Evolutionary conservation across 148 eudicot species (phyloP).

Genomic region (Polygonum aviculare): DNA sequence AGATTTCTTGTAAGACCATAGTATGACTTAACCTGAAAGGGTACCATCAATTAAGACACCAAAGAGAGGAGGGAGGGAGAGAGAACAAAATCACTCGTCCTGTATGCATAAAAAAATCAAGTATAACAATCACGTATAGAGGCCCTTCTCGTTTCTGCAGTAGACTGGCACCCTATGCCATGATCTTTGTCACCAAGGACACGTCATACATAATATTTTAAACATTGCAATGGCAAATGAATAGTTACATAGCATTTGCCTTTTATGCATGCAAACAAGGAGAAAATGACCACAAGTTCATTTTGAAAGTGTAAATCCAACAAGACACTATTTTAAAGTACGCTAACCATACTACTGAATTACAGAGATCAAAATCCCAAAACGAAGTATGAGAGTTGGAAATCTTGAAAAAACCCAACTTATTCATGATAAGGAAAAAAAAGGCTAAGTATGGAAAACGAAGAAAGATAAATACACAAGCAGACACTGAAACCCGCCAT

Average conservation of each 20-base stretch:
- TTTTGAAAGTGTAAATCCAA: background rate
- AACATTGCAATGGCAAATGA: background rate
- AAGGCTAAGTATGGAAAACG: background rate
- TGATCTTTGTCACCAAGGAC: background rate
- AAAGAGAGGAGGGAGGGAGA: background rate
- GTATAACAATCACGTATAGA: background rate
- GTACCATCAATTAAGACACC: background rate
- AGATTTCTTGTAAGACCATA: constrained; percentile 85
- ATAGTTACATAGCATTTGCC: background rate
- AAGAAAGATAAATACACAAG: background rate
- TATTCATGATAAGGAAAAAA: background rate
- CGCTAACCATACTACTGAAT: background rate
- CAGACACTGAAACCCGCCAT: background rate
- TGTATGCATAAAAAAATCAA: background rate
- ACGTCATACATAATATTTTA: background rate
- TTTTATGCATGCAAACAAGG: background rate
- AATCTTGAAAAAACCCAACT: background rate
- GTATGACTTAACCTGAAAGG: constrained; percentile 66
- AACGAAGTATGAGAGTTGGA: background rate
- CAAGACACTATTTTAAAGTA: background rate
- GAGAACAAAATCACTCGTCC: background rate
- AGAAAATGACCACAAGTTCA: background rate
- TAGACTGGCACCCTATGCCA: background rate
- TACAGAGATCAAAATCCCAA: background rate
- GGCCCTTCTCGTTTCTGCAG: background rate